Conservation (phyloP, 129 eudicot genomes). For the Centrapalus pauciflorus region DNA sequence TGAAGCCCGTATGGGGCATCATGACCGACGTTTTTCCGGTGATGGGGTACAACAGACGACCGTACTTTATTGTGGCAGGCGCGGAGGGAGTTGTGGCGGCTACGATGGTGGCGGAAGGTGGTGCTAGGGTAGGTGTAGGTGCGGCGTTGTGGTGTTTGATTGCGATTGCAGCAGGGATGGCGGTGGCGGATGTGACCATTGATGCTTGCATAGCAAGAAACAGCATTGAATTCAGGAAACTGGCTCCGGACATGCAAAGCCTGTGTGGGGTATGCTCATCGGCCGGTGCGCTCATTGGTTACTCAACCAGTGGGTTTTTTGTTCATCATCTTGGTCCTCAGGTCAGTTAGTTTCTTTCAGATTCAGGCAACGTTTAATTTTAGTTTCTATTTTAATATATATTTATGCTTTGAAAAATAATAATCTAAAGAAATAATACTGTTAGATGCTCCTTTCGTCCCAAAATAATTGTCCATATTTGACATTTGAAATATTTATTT, state of each 20-base stretch:
- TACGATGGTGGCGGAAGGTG: slow-evolving; percentile 23
- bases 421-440: too few relatives aligned
- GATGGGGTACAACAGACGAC: slow-evolving; percentile 46
- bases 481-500: too few relatives aligned
- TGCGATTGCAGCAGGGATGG: slow-evolving; percentile 43
- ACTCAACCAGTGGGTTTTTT: slow-evolving; percentile 49
- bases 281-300: slow-evolving; percentile 56
- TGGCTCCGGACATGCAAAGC: slow-evolving; percentile 68
- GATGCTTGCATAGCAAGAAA: slow-evolving; percentile 68
- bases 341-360: slow-evolving; percentile 20
- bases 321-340: slow-evolving; percentile 65
- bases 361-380: neutral
- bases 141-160: slow-evolving; percentile 48
- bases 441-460: too few relatives aligned
- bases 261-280: slow-evolving; percentile 51
- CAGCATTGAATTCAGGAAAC: slow-evolving; percentile 39
- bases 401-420: too few relatives aligned
- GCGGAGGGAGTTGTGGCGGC: slow-evolving; percentile 44
- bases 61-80: slow-evolving; percentile 49
- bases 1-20: slow-evolving; percentile 65
- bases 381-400: neutral
- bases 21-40: slow-evolving; percentile 56
- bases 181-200: slow-evolving; percentile 57
- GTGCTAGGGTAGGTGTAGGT: slow-evolving; percentile 23
- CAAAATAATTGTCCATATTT: too few relatives aligned